phyloP scores from a whole-genome alignment of 441 rosid genomes.

The Populus hybrid region DNA sequence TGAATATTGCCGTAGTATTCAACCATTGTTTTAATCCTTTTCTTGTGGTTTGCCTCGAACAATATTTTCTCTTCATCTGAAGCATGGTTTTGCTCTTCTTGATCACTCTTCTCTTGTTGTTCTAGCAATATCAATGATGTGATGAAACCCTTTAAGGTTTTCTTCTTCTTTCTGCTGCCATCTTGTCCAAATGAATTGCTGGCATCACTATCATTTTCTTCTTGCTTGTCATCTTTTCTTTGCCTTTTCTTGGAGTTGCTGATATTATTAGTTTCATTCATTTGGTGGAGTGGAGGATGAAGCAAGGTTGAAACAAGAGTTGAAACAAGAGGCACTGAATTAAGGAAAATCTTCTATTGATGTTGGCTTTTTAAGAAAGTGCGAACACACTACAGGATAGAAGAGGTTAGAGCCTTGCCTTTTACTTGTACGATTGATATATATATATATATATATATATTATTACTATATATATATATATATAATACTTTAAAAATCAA shows the following conservation, averaged over 20 bases:
- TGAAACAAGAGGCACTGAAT: too few species aligned
- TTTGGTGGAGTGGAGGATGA: constrained; percentile 15
- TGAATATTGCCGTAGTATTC: constrained; percentile 53
- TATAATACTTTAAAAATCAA: too few species aligned
- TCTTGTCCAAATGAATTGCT: constrained; percentile 2
- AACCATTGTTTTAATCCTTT: constrained; percentile 48
- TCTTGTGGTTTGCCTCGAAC: constrained; percentile 51
- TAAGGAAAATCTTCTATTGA: too few species aligned
- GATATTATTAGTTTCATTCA: constrained; percentile 31
- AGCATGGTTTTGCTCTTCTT: constrained; percentile 31
- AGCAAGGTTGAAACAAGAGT: not conserved
- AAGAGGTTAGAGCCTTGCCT: too few species aligned
- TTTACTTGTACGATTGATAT: too few species aligned
- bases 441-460: too few species aligned
- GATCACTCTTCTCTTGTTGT: constrained; percentile 53
- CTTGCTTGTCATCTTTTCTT: constrained; percentile 9
- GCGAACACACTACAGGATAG: too few species aligned
- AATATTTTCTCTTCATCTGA: constrained; percentile 43
- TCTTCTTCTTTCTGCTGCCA: constrained; percentile 21
- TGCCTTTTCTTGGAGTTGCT: constrained; percentile 15
- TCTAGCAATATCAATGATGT: constrained; percentile 62
- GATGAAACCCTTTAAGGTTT: constrained; percentile 54
- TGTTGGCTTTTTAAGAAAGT: too few species aligned
- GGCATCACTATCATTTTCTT: constrained; percentile 13
- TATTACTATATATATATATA: too few species aligned